phyloP scores from a whole-genome alignment of 2,329 filamentous ascomycete species.

The Cordyceps javanica region DNA sequence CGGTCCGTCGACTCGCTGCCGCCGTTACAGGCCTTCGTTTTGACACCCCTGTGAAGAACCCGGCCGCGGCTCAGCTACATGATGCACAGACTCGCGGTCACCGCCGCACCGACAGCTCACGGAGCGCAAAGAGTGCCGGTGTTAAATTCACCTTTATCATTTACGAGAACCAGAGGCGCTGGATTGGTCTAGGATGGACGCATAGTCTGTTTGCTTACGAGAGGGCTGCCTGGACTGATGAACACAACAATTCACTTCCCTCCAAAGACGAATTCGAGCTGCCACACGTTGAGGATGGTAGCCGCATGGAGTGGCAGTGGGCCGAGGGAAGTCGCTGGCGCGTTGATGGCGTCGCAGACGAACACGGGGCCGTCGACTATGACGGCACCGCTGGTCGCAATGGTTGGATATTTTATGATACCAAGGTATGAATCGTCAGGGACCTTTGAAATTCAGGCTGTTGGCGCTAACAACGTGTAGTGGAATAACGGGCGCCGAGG shows the following conservation, averaged over 20 bases:
- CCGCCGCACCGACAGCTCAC: conserved; percentile 21
- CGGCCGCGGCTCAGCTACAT: conserved; percentile 21
- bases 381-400: conserved; percentile 57
- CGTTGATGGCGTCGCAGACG: conserved; percentile 66
- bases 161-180: conserved; percentile 92
- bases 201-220: conserved; percentile 87
- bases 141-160: conserved; percentile 95
- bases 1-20: conserved; percentile 61
- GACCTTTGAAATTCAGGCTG: conserved; percentile 71
- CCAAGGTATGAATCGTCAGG: conserved; percentile 75
- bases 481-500: conserved; percentile 86
- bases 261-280: conserved; percentile 64
- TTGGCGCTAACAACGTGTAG: conserved; percentile 35
- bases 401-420: conserved; percentile 98
- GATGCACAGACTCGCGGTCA: conserved; percentile 15
- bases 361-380: conserved; percentile 38
- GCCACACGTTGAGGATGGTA: conserved; percentile 55
- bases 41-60: conserved; percentile 40
- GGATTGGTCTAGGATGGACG: conserved; percentile 94
- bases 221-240: conserved; percentile 87
- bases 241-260: conserved; percentile 78
- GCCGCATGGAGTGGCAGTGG: conserved; percentile 63
- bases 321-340: conserved; percentile 79
- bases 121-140: conserved; percentile 58
- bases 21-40: conserved; percentile 78